phyloP scores from a whole-genome alignment of 1,139 yeast genomes.

The Sugiyamaella neomexicana region DNA sequence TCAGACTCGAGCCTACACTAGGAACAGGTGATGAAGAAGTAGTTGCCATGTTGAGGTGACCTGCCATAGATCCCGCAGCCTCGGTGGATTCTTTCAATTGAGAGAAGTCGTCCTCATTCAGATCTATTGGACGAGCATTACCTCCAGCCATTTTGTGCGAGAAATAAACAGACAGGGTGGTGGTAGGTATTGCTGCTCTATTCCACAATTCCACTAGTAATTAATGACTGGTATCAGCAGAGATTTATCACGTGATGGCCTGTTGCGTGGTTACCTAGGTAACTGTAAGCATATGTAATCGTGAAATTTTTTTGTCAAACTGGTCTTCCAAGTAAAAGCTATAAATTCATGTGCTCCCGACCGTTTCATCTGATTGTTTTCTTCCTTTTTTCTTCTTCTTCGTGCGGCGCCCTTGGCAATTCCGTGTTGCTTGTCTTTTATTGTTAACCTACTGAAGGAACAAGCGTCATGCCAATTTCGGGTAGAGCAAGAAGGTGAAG shows the following conservation, averaged over 20 bases:
- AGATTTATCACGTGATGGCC: neutral
- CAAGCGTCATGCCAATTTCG: conserved; percentile 64
- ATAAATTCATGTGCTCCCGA: conserved; percentile 3
- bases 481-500: conserved; percentile 49
- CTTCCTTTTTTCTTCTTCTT: conserved; percentile 37
- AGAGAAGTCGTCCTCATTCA: conserved; percentile 8
- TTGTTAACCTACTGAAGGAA: conserved; percentile 41
- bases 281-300: neutral
- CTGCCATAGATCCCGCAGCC: neutral
- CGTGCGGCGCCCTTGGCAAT: conserved; percentile 72
- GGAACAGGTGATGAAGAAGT: neutral
- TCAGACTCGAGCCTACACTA: conserved; percentile 3
- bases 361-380: conserved; percentile 19
- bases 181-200: too few species aligned
- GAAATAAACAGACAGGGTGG: neutral
- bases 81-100: neutral
- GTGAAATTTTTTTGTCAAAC: neutral
- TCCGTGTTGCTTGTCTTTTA: conserved; percentile 62
- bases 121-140: conserved; percentile 12
- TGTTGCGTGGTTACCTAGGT: neutral
- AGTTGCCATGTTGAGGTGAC: neutral
- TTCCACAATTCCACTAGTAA: neutral
- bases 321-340: neutral
- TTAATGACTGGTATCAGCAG: neutral
- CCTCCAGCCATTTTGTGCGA: conserved; percentile 16